Evolutionary conservation across 2,329 filamentous ascomycete genomes (phyloP).

Genomic region (Bipolaris gigantea): DNA sequence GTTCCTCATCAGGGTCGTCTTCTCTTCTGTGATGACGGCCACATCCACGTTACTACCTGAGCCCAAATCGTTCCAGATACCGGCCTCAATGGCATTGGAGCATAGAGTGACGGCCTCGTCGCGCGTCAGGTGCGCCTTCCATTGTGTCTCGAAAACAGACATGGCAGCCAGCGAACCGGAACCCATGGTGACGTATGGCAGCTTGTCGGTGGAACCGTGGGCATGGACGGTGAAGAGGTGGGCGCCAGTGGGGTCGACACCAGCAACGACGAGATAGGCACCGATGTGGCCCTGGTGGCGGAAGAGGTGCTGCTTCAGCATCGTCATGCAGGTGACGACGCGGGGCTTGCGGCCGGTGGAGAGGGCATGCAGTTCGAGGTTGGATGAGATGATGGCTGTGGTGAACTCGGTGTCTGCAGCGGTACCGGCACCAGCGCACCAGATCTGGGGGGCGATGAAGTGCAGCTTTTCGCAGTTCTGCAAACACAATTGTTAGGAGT

Average conservation of each 20-base stretch:
- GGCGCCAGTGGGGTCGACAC: slow-evolving; percentile 91
- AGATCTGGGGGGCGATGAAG: slow-evolving; percentile 98
- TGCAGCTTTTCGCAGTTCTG: slow-evolving; percentile 99
- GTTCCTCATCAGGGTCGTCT: slow-evolving; percentile 91
- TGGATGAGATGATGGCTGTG: slow-evolving; percentile 95
- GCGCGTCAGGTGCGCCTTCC: slow-evolving; percentile 76
- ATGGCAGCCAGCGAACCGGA: slow-evolving; percentile 95
- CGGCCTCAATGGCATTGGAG: slow-evolving; percentile 86
- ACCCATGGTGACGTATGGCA: slow-evolving; percentile 99
- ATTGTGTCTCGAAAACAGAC: slow-evolving; percentile 96
- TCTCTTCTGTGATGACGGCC: slow-evolving; percentile 90
- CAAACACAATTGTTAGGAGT: slow-evolving; percentile 12
- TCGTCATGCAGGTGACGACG: slow-evolving; percentile 98
- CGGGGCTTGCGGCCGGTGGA: slow-evolving; percentile 95
- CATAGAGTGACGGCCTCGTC: slow-evolving; percentile 83
- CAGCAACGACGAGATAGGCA: slow-evolving; percentile 95
- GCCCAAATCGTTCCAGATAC: slow-evolving; percentile 98
- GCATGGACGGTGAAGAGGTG: slow-evolving; percentile 98
- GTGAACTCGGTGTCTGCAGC: slow-evolving; percentile 99
- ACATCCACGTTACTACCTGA: slow-evolving; percentile 98
- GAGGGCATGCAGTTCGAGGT: slow-evolving; percentile 95
- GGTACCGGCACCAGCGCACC: slow-evolving; percentile 97
- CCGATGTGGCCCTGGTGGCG: slow-evolving; percentile 97
- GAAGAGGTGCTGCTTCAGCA: slow-evolving; percentile 99
- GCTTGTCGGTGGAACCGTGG: slow-evolving; percentile 96